These are phyloP conservation scores for Diaporthe sp. DNA, from an alignment of 2,329 filamentous ascomycete genomes.

Conservation along the genomic window DNA sequence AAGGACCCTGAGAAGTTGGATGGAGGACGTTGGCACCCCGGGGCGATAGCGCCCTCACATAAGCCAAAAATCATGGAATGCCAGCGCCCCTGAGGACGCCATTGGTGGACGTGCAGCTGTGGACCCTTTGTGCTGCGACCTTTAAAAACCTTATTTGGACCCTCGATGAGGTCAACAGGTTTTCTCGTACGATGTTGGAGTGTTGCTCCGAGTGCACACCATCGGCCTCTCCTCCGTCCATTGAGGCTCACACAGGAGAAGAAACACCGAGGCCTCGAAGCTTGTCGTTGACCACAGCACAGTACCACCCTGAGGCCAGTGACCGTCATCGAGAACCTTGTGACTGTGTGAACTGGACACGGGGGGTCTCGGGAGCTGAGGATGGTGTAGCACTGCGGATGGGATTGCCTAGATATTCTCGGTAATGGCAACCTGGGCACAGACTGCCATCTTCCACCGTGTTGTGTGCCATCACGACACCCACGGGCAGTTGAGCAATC, in stretches of 20 bases:
- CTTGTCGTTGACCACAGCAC: not conserved
- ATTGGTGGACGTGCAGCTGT: constrained; percentile 25
- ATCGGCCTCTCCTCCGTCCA: constrained; percentile 16
- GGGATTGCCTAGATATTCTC: not conserved
- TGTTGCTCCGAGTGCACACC: constrained; percentile 1
- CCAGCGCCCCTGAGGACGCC: not conserved
- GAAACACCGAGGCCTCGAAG: not conserved
- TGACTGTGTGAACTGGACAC: not conserved
- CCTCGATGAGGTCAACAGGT: constrained; percentile 28
- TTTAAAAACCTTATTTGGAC: constrained; percentile 24
- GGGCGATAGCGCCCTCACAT: constrained; percentile 31
- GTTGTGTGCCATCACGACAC: not conserved
- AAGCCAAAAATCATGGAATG: constrained; percentile 33
- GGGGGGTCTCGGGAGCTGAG: not conserved
- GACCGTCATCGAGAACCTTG: not conserved
- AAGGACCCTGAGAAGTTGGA: constrained; percentile 38
- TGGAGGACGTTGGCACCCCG: constrained; percentile 21
- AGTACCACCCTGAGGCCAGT: not conserved
- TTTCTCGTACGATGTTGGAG: constrained; percentile 26
- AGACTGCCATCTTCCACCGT: not conserved
- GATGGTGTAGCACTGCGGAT: not conserved
- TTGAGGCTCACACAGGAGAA: not conserved
- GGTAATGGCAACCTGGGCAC: not conserved
- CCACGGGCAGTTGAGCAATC: not conserved
- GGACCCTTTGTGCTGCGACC: constrained; percentile 27